These are phyloP conservation scores for Hyaloperonospora arabidopsidis DNA, from an alignment of 352 stramenopile species.

Conservation along the genomic window DNA sequence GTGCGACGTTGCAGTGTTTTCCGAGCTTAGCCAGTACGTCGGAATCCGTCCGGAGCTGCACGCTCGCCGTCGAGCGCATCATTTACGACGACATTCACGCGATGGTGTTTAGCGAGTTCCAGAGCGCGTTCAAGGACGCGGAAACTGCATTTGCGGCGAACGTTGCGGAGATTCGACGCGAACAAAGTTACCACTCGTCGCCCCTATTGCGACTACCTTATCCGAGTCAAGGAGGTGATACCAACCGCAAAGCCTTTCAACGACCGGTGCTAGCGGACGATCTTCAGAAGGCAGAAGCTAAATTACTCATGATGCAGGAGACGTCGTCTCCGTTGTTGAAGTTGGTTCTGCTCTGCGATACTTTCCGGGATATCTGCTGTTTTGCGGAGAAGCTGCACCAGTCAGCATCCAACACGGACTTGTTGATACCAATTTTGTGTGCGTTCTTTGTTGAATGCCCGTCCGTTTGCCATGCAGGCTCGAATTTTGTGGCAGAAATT, in stretches of 20 bases:
- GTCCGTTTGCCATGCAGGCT: conserved; percentile 15
- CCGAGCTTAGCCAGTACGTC: conserved; percentile 49
- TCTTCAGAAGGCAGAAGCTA: conserved; percentile 35
- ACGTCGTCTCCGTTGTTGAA: conserved; percentile 52
- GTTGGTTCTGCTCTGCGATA: conserved; percentile 47
- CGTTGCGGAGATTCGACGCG: conserved; percentile 38
- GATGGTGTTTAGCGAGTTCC: conserved; percentile 48
- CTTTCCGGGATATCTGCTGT: conserved; percentile 56
- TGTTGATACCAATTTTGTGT: conserved; percentile 63
- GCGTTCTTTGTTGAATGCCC: conserved; percentile 45
- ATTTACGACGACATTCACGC: conserved; percentile 62
- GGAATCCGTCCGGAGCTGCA: conserved; percentile 38
- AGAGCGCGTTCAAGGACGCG: conserved; percentile 35
- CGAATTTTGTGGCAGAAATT: conserved; percentile 61
- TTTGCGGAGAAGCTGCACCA: conserved; percentile 61
- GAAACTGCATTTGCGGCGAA: conserved; percentile 42
- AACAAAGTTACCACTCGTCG: conserved; percentile 34
- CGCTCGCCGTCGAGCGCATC: conserved; percentile 51
- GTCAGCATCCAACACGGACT: conserved; percentile 55
- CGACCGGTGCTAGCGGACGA: conserved; percentile 26
- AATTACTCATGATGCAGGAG: conserved; percentile 40
- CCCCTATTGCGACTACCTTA: conserved; percentile 18
- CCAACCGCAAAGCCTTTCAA: conserved; percentile 1
- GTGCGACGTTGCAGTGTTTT: conserved; percentile 53
- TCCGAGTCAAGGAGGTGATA: conserved; percentile 9